Evolutionary conservation across 768 basidiomycete species (phyloP), one percentile per base, ranked within the genome.

Genomic region (Mycena capillaripes): DNA sequence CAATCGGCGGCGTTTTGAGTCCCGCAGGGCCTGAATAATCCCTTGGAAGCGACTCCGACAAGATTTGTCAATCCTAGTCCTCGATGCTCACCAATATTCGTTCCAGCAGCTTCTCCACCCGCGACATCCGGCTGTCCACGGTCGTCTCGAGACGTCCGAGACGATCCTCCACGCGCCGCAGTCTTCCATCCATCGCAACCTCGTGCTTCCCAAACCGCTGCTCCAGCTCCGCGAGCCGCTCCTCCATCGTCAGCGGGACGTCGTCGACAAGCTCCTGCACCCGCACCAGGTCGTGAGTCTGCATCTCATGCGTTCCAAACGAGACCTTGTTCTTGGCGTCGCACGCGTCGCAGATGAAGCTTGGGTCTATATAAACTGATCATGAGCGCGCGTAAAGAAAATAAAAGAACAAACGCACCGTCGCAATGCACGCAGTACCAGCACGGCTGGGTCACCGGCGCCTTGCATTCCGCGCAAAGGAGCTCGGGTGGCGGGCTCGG

Each of bases 71-170:
- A n/a, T n/a, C n/a, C n/a, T n/a, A n/a, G n/a, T n/a, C n/a, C n/a
- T n/a, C n/a, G n/a, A n/a, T n/a, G n/a, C n/a, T 73, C n/a, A 29
- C 8, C 64, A 66, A 21, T 0, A 65, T 17, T 25, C 55, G 82
- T 46, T 90, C 87, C 69, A 93, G 82, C 91, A 93, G 91, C 71
- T 93, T 90, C 42, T 85, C 81, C 62, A 94, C 89, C 12, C 91
- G 90, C 66, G 82, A 81, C 53, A 91, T 79, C 4, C 75, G 52
- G 21, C 58, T 63, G 21, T 60, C 69, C 70, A 66, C 53, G 25
- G 64, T 11, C 12, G n/a, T 27, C n/a, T 29, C 61, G 44, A 78
- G 53, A 5, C 73, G 66, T 27, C 58, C 72, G n/a, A n/a, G n/a
- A n/a, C n/a, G n/a, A n/a, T n/a, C n/a, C n/a, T n/a, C n/a, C n/a